Evolutionary conservation across 208 protist species (phyloP), one percentile per base, ranked within the genome.

Genomic region (Acanthamoeba culbertsoni): DNA sequence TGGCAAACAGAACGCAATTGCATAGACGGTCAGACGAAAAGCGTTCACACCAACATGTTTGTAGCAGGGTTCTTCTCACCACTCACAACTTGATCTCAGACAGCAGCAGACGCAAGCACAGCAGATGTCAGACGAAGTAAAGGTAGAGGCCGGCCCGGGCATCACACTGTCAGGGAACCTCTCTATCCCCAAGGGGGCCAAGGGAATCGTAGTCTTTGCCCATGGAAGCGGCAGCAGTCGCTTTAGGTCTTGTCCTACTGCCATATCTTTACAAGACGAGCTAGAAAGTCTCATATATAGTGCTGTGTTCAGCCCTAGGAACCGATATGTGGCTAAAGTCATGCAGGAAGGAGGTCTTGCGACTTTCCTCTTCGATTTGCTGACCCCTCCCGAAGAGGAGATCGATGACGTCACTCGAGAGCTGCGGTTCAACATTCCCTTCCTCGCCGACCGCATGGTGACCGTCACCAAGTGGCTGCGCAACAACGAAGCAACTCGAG

Each of bases 321-420:
- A 93, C n/a, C 42, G 55, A 48, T 88, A 88, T 26, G 91, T 93
- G 45, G 91, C 91, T 14, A 6, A 28, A 40, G 43, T 63, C 2
- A 55, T 93, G 46, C 45, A 93, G 33, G 46, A 88, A 14, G 63
- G 40, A 14, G 91, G 91, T 12, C 35, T 93, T 37, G 63, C 28
- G 0, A 93, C 91, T 6, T 86, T 84, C 55, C 71, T 93, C 37
- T 93, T 93, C 43, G 91, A 93, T 35, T 51, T 93, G 35, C 71
- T 93, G 37, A 93, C 91, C 18, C 31, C 91, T 20, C 26, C 31
- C 26, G 91, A 93, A 51, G 71, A 93, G 91, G 43, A 45, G 45
- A 53, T 93, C 28, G 91, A 93, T 53, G 71, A 93, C 51, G 26
- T 63, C 20, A 93, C 91, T 26, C 43, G 91, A 10, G 65, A 84